Base-by-base conservation (phyloP, 805 yeast species). In the Candida nitratophila region DNA sequence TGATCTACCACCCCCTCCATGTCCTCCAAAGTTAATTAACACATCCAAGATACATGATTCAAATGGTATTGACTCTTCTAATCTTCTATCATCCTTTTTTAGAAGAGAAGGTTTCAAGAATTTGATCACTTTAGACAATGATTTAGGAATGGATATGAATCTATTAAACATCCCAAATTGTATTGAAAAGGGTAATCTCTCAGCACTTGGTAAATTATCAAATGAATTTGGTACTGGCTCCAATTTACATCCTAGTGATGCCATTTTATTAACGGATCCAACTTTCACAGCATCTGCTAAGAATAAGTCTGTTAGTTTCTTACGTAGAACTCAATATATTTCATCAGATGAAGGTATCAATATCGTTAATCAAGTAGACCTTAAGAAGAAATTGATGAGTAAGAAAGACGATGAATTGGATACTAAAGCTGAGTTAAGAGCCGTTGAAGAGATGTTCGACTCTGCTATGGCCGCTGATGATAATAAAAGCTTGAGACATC, bases 241-340 rank as follows among this genome's bases (percentile, higher is more conserved):
- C 14, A 71, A 71, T 47, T 70, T 91, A 44, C 93, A 86, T 55
- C 83, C 90, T n/a, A 76, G 76, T 43, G 97, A 93, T 64, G 70
- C 79, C 50, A 76, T 76, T 10, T 70, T 91, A 41, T 71, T 93
- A 44, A 77, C 88, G 57, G 96, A 89, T 59, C 96, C 96, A 21
- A 78, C 76, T 3, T 71, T 74, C 21, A 69, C 73, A 19, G 56
- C 66, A 46, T 68, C 70, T 47, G 54, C 73, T 73, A 47, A 59
- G 38, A 52, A 59, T 11, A 62, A 60, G 26, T 47, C 45, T 35
- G 69, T 65, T 22, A 56, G 65, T n/a, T 90, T 91, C 65, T 73
- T 91, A 60, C 81, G 97, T 68, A 81, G 98, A 68, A 91, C 99
- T 0, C 98, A 93, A 60, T 91, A 91, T 61, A 84, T 88, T 47